Evolutionary conservation across 345 rosid species (phyloP).

Genomic region (Chamaenerion angustifolium): DNA sequence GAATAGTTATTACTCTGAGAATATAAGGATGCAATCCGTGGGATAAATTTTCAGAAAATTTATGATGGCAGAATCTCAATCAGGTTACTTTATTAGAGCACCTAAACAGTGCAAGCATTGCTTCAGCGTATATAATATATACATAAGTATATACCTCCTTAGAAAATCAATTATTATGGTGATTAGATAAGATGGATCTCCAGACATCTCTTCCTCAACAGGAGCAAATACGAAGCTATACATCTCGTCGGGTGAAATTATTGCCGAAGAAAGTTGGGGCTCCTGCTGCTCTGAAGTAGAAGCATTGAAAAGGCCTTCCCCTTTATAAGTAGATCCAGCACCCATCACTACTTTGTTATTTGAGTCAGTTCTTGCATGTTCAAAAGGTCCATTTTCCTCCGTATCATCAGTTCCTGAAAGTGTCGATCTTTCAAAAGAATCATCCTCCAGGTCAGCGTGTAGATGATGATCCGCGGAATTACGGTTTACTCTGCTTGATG

Average conservation of each 20-base stretch:
- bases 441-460: constrained; percentile 17
- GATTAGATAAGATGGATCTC: constrained; percentile 76
- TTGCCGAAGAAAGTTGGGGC: constrained; percentile 58
- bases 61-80: no score
- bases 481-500: constrained; percentile 27
- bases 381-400: constrained; percentile 29
- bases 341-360: constrained; percentile 19
- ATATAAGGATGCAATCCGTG: constrained; percentile 1
- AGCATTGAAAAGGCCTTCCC: constrained; percentile 32
- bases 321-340: constrained; percentile 22
- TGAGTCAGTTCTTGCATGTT: constrained; percentile 23
- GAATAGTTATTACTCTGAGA: constrained; percentile 1
- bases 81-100: no score
- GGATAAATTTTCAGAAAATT: no score
- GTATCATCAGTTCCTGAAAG: constrained; percentile 31
- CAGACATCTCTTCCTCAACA: constrained; percentile 75
- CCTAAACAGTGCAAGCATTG: no score
- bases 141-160: constrained; percentile 42
- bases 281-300: constrained; percentile 46
- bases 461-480: constrained; percentile 25
- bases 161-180: constrained; percentile 75
- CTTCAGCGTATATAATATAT: no score
- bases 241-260: constrained; percentile 90
- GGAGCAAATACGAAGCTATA: constrained; percentile 72
- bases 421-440: constrained; percentile 21